These are phyloP conservation scores for Lycium barbarum DNA, from an alignment of 257 asterid species.

Conservation along the genomic window DNA sequence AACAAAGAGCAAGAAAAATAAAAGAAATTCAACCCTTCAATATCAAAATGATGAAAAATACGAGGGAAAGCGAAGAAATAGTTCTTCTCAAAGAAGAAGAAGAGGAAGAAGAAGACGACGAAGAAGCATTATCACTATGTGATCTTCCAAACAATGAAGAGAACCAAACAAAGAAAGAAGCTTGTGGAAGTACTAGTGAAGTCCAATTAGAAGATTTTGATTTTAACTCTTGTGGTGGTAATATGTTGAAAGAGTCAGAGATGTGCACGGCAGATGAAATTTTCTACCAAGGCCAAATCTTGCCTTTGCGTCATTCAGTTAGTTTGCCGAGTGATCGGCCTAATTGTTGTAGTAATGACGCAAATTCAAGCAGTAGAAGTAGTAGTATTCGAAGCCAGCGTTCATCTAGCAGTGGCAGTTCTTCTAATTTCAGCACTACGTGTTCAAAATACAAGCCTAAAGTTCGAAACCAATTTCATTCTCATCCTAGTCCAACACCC, in stretches of 20 bases:
- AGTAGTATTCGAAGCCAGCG: slow-evolving; percentile 63
- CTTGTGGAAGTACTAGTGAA: neutral
- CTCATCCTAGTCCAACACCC: slow-evolving; percentile 94
- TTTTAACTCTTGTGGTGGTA: slow-evolving; percentile 47
- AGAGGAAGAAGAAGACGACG: slow-evolving; percentile 45
- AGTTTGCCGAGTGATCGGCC: slow-evolving; percentile 38
- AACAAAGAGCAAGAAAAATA: slow-evolving; percentile 25
- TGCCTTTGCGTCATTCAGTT: slow-evolving; percentile 70
- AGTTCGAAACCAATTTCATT: slow-evolving; percentile 60
- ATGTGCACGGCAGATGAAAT: slow-evolving; percentile 90
- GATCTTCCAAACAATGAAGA: slow-evolving; percentile 70
- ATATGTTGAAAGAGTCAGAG: slow-evolving; percentile 49
- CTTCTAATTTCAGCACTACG: slow-evolving; percentile 29
- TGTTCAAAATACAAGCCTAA: slow-evolving; percentile 38
- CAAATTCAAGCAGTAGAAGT: slow-evolving; percentile 73
- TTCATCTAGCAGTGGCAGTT: slow-evolving; percentile 62
- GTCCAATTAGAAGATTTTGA: slow-evolving; percentile 56
- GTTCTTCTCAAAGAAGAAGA: slow-evolving; percentile 31
- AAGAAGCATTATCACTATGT: slow-evolving; percentile 78
- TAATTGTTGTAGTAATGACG: slow-evolving; percentile 15
- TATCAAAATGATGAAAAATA: neutral
- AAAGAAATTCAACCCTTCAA: neutral
- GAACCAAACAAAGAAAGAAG: slow-evolving; percentile 37
- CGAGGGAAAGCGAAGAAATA: slow-evolving; percentile 10
- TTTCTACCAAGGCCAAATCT: slow-evolving; percentile 78